Percentiles rank a stretch among this genome's conserved stretches.
phyloP scores from a whole-genome alignment of 805 yeast species.

The Komagataella pseudopastoris region DNA sequence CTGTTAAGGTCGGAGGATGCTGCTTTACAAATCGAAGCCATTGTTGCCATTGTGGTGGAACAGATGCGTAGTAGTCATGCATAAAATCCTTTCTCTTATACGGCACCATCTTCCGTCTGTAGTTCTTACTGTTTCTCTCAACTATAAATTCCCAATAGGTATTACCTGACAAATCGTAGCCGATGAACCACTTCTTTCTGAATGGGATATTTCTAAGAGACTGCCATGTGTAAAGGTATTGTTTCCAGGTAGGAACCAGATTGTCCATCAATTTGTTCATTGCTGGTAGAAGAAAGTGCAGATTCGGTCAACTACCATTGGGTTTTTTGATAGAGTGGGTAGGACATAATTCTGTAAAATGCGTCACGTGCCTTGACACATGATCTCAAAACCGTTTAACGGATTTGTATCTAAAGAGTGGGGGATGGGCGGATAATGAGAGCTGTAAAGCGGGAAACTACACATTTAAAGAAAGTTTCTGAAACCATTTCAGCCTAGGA shows the following conservation, averaged over 20 bases:
- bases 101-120: conserved; percentile 56
- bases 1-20: conserved; percentile 47
- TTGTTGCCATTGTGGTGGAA: conserved; percentile 66
- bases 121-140: conserved; percentile 30
- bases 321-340: neutral
- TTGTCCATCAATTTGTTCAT: conserved; percentile 15
- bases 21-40: conserved; percentile 62
- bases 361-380: neutral
- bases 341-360: too few species aligned
- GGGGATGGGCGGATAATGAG: neutral
- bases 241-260: conserved; percentile 36
- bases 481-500: neutral
- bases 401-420: neutral
- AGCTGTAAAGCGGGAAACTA: neutral
- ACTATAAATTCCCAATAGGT: conserved; percentile 73
- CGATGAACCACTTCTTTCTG: conserved; percentile 53
- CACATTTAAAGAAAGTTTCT: neutral
- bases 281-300: neutral
- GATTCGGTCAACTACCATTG: neutral
- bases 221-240: conserved; percentile 40
- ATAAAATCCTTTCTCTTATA: conserved; percentile 28
- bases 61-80: conserved; percentile 44
- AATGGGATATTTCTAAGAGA: conserved; percentile 55
- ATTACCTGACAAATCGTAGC: conserved; percentile 74
- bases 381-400: neutral